Evolutionary conservation across 2,329 filamentous ascomycete genomes (phyloP).

Genomic region (Cordyceps tenuipes): DNA sequence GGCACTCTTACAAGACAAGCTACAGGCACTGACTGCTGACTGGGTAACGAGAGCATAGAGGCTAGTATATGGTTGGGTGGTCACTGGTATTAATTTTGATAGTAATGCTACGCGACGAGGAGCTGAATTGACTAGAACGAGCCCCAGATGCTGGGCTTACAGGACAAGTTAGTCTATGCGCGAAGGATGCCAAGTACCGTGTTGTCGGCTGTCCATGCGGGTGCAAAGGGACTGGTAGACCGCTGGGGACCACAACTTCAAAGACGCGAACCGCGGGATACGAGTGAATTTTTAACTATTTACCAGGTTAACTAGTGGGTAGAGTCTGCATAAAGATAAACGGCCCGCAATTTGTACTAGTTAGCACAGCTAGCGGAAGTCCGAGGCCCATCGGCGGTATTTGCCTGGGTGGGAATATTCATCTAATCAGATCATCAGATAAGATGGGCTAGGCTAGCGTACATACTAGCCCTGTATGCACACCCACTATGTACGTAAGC

Average conservation of each 20-base stretch:
- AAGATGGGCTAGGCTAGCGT: constrained; percentile 24
- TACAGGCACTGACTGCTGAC: not conserved
- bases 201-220: not conserved
- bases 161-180: not conserved
- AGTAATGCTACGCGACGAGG: not conserved
- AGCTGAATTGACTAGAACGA: not conserved
- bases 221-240: not conserved
- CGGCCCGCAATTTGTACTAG: not conserved
- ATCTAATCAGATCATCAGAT: constrained; percentile 40
- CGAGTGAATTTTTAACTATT: not conserved
- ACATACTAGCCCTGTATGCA: not conserved
- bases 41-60: not conserved
- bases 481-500: not conserved
- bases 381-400: constrained; percentile 11
- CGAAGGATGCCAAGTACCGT: not conserved
- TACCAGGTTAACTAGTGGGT: too few relatives aligned
- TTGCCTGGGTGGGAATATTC: not conserved
- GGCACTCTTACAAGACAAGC: not conserved
- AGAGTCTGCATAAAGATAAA: not conserved
- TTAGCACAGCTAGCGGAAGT: not conserved
- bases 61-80: not conserved
- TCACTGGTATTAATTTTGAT: not conserved
- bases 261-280: not conserved
- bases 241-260: not conserved
- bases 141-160: not conserved